Conservation (phyloP, 2,329 filamentous ascomycete species). For the Fonsecaea pugnacius region DNA sequence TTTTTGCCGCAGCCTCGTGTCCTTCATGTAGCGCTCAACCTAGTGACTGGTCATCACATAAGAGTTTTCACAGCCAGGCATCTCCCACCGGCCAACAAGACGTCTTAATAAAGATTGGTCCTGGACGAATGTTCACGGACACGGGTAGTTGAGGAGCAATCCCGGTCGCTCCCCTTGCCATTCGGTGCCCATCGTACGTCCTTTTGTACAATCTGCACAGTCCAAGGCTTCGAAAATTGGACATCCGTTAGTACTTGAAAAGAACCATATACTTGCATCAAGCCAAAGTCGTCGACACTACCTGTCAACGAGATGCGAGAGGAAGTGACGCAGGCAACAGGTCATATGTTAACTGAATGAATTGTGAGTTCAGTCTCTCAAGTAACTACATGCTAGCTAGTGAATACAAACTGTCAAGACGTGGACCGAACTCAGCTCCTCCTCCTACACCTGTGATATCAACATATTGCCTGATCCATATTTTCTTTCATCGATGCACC, state of each 20-base stretch:
- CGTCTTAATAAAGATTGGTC: background rate
- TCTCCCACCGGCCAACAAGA: background rate
- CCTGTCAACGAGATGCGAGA: background rate
- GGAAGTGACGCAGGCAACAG: background rate
- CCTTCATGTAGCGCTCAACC: background rate
- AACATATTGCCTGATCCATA: constrained; percentile 21
- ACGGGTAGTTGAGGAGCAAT: background rate
- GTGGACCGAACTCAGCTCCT: constrained; percentile 18
- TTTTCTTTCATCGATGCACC: constrained; percentile 24
- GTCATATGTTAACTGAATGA: constrained; percentile 8
- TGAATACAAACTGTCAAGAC: constrained; percentile 21
- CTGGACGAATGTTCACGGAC: background rate
- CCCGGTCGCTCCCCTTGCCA: background rate
- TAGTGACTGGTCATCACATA: background rate
- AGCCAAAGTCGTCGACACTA: background rate
- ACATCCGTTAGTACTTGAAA: background rate
- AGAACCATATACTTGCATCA: background rate
- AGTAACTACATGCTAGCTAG: constrained; percentile 21
- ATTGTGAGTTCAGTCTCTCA: constrained; percentile 17
- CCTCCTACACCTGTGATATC: constrained; percentile 20
- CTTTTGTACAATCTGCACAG: background rate
- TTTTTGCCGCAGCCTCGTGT: background rate
- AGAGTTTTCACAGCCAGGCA: background rate
- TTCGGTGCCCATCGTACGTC: background rate
- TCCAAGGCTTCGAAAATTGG: background rate